A percentile compares a stretch with the other conserved stretches of the same genome.
Conservation (phyloP, 805 yeast genomes). For the Yarrowia sp. region DNA sequence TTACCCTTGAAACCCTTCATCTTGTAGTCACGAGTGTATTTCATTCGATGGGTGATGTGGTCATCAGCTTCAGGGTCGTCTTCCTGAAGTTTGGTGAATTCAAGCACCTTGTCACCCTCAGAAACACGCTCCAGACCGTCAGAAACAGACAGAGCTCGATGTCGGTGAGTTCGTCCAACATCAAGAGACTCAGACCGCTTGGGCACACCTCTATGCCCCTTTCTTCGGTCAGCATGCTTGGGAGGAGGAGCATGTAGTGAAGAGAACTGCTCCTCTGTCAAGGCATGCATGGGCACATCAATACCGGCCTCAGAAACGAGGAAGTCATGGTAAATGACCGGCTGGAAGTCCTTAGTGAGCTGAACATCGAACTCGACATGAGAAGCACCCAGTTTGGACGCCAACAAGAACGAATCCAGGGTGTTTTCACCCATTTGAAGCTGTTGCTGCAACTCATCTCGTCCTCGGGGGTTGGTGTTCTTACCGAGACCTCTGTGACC, state of each 20-base stretch:
- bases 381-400: conserved; percentile 93
- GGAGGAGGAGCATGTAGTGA: conserved; percentile 13
- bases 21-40: conserved; percentile 84
- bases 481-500: conserved; percentile 96
- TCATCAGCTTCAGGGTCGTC: background rate
- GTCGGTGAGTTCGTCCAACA: conserved; percentile 33
- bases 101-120: conserved; percentile 31
- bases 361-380: conserved; percentile 97
- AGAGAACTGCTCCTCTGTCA: conserved; percentile 81
- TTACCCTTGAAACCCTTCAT: conserved; percentile 89
- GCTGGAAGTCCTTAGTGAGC: conserved; percentile 83
- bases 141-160: conserved; percentile 44
- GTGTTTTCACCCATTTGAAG: conserved; percentile 95
- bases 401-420: conserved; percentile 90
- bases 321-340: conserved; percentile 94
- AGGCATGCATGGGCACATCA: conserved; percentile 91
- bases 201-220: conserved; percentile 13
- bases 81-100: background rate
- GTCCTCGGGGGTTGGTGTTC: conserved; percentile 67
- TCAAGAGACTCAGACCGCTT: conserved; percentile 21
- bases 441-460: conserved; percentile 5
- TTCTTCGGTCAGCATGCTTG: background rate
- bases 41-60: conserved; percentile 47
- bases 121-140: conserved; percentile 39
- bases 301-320: conserved; percentile 93